Base-by-base conservation (phyloP, 2,329 filamentous ascomycete genomes). In the Teratosphaeria gauchensis region DNA sequence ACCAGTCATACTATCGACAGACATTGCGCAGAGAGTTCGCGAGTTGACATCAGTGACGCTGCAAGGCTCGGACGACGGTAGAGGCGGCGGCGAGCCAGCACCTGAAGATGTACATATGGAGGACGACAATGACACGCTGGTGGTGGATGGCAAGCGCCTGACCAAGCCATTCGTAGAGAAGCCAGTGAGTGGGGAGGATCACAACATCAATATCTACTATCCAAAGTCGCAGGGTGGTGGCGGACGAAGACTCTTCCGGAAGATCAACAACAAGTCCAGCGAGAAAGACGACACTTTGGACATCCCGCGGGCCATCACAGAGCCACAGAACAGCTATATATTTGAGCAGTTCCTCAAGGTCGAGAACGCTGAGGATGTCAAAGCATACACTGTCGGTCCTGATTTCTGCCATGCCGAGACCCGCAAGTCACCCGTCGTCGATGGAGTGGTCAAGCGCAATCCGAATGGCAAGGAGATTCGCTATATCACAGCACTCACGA, bases 141-240 rank as follows among this genome's bases (percentile, higher is more conserved):
- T 87, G 51, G 92, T 99, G 9, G 92, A 99, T 71, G 94, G 92
- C 11, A 80, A 83, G 48, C 74, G 85, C 3, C 81, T 99, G 53
- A 87, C 82, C 66, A 99, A 99, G 71, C 94, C 94, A 0, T 99
- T 99, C 70, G 94, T 99, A 42, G 94, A 99, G 72, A 99, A 99
- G 73, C 94, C 94, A 0, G 92, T 91, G n/a, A 96, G 90, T 69
- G 94, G 94, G 35, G 94, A 99, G 75, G 92, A 99, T 69, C 94
- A 99, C 76, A 99, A 99, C 72, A 96, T 99, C 67, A 88, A 95
- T 75, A 96, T 99, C 58, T 99, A 97, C 76, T 97, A 95, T 69
- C 90, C 92, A 24, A 88, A 86, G 62, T 88, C 89, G 51, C 83
- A 89, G 54, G 91, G 92, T 3, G 92, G 92, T 54, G 94, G 94